A percentile compares a stretch with the other conserved stretches of the same genome.
phyloP scores from a whole-genome alignment of 441 rosid genomes.

The Croton laevigatus region DNA sequence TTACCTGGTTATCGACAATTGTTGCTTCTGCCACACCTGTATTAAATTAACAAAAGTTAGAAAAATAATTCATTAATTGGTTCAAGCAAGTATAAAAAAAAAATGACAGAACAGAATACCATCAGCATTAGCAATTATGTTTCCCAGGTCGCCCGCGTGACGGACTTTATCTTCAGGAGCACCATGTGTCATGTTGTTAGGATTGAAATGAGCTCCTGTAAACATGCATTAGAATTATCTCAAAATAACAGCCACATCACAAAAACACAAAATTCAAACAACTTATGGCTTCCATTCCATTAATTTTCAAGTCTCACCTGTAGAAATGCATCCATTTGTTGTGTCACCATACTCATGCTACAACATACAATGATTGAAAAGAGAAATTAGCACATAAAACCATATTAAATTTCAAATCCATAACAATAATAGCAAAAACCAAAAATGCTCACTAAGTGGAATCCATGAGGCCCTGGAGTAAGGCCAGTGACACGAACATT shows the following conservation, averaged over 20 bases:
- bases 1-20: constrained; percentile 75
- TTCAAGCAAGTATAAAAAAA: not conserved
- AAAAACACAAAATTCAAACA: not conserved
- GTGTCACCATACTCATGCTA: constrained; percentile 97
- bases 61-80: not conserved
- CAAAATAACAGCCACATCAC: not conserved
- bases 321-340: constrained; percentile 92
- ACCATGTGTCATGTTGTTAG: constrained; percentile 79
- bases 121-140: constrained; percentile 82
- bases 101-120: constrained; percentile 39
- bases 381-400: not conserved
- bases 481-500: constrained; percentile 81
- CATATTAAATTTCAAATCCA: constrained; percentile 9
- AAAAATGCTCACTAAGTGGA: constrained; percentile 64
- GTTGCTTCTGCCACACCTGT: constrained; percentile 93
- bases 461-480: constrained; percentile 85
- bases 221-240: constrained; percentile 1
- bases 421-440: constrained; percentile 15
- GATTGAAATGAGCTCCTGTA: constrained; percentile 88
- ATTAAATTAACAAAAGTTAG: constrained; percentile 14
- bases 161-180: constrained; percentile 90
- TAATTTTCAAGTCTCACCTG: constrained; percentile 44
- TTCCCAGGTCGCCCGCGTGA: constrained; percentile 99
- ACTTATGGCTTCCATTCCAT: not conserved
- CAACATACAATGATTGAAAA: constrained; percentile 14